Evolutionary conservation across 306 rosid genomes (phyloP).

Genomic region (Vigna unguiculata): DNA sequence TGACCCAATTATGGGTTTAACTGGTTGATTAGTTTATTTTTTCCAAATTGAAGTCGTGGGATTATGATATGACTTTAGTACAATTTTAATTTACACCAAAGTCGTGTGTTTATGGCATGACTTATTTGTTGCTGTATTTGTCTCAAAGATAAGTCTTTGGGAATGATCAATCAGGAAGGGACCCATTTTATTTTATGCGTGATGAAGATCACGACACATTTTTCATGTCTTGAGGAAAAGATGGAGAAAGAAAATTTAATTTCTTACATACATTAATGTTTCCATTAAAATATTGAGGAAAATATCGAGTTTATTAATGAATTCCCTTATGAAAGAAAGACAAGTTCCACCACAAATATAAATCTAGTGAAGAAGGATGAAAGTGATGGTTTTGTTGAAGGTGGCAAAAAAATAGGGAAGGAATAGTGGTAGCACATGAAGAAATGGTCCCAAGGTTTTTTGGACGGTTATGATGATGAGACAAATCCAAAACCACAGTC

Average conservation of each 20-base stretch:
- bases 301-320: constrained; percentile 67
- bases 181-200: constrained; percentile 75
- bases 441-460: constrained; percentile 92
- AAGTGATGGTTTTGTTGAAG: constrained; percentile 85
- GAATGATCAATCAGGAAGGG: constrained; percentile 78
- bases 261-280: constrained; percentile 74
- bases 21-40: too few species aligned
- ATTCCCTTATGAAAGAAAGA: constrained; percentile 62
- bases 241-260: constrained; percentile 79
- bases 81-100: too few species aligned
- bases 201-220: constrained; percentile 72
- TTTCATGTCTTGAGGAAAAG: constrained; percentile 84
- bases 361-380: constrained; percentile 58
- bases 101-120: too few species aligned
- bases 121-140: too few species aligned
- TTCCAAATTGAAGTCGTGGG: too few species aligned
- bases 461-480: constrained; percentile 87
- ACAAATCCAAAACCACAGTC: constrained; percentile 85
- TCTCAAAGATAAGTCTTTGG: too few species aligned
- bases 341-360: constrained; percentile 49
- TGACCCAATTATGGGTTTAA: too few species aligned
- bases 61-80: too few species aligned
- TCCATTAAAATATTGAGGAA: constrained; percentile 86
- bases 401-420: constrained; percentile 87
- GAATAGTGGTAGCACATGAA: constrained; percentile 97